Base-by-base conservation (phyloP, 495 filamentous ascomycete species). In the Thozetella sp. region DNA sequence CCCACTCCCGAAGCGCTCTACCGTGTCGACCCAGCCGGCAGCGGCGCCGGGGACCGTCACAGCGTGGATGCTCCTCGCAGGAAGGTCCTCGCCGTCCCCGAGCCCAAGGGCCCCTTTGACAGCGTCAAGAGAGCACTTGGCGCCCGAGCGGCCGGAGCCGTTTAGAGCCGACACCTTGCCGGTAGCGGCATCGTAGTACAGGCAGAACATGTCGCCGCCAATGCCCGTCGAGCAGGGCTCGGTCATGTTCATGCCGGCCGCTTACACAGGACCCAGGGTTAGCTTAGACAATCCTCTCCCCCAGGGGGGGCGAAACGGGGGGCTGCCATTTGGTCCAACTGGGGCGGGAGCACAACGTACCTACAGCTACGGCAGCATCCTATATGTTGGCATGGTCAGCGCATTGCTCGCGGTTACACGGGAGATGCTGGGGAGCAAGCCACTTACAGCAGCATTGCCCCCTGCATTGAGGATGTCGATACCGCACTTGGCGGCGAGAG, bases 191-290 rank as follows among this genome's bases (percentile, higher is more conserved):
- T 92, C 82, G 76, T 96, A 98, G 82, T 88, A 98, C 11, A 99
- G 87, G 71, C 92, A 96, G 80, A 99, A 99, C 87, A 97, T 93
- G 76, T 99, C 95, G 27, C 95, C 95, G 59, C 96, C 95, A 61
- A 99, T 97, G n/a, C 95, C 95, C 2, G 95, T 98, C 0, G 89
- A 93, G 43, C 88, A 85, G 13, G 95, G 96, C 68, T 99, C 96
- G 2, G 96, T 96, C 72, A 98, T 86, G 75, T 97, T 97, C 24
- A 99, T 75, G 25, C 84, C 92, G 37, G 95, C 95, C 48, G 93
- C 91, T 85, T 23, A 37, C n/a, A 10, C 9, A 27, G 27, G 19
- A 17, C n/a, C n/a, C n/a, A 15, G 34, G 37, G 19, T 55, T 22
- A 23, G 25, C 10, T 20, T 23, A 13, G 30, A 3, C 11, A 22